A percentile compares a stretch with the other conserved stretches of the same genome.
Conservation (phyloP, 2,329 filamentous ascomycete species). For the Cordyceps cateniannulata region DNA sequence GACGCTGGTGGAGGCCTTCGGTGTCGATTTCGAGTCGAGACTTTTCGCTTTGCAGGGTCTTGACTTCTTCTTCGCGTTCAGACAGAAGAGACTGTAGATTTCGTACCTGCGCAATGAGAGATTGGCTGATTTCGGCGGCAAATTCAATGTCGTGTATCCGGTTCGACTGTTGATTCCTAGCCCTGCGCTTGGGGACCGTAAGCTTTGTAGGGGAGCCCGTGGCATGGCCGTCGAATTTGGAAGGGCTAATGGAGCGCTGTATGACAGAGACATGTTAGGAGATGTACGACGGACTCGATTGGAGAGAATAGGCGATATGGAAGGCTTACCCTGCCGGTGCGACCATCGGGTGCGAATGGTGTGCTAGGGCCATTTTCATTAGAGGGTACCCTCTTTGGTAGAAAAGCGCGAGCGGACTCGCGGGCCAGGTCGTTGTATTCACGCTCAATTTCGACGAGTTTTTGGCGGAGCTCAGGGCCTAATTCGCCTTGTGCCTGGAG, state of each 20-base stretch:
- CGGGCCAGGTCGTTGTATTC: conserved; percentile 92
- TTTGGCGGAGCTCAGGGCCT: conserved; percentile 72
- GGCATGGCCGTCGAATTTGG: conserved; percentile 77
- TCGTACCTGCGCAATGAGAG: conserved; percentile 86
- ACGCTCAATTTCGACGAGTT: conserved; percentile 79
- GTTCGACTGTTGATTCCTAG: conserved; percentile 82
- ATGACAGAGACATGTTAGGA: conserved; percentile 10
- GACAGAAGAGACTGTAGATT: conserved; percentile 78
- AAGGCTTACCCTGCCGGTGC: conserved; percentile 44
- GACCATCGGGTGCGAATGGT: conserved; percentile 46
- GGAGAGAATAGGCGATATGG: neutral
- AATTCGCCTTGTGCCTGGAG: conserved; percentile 71
- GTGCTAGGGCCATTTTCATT: conserved; percentile 51
- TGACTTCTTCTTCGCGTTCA: conserved; percentile 83
- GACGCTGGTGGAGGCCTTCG: conserved; percentile 69
- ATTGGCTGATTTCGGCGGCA: conserved; percentile 96
- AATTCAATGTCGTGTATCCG: conserved; percentile 95
- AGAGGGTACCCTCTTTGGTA: conserved; percentile 74
- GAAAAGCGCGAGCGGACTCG: conserved; percentile 81
- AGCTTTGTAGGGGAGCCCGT: conserved; percentile 85
- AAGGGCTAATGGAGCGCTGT: conserved; percentile 64
- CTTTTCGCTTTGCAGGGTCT: conserved; percentile 66
- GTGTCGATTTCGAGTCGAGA: conserved; percentile 76
- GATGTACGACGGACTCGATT: conserved; percentile 8
- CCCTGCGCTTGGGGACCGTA: conserved; percentile 76